A percentile compares a stretch with the other conserved stretches of the same genome.
phyloP scores from a whole-genome alignment of 2,329 filamentous ascomycete genomes.

The Alternaria ethzedia region DNA sequence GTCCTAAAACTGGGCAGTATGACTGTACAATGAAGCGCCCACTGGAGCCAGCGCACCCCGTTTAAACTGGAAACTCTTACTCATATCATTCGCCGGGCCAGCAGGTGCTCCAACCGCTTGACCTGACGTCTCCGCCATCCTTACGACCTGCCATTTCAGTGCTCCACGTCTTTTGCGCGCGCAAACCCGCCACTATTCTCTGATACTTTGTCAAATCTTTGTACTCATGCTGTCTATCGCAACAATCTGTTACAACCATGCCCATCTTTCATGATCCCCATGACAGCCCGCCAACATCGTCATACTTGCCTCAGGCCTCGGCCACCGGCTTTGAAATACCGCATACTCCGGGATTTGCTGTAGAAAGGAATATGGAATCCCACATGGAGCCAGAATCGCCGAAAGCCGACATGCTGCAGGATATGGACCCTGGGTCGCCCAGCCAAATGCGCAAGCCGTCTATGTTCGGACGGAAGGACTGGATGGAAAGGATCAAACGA shows the following conservation, averaged over 20 bases:
- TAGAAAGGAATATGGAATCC: conserved; percentile 13
- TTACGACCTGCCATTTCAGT: conserved; percentile 28
- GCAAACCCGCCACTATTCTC: conserved; percentile 14
- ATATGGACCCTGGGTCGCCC: conserved; percentile 23
- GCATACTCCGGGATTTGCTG: conserved; percentile 14
- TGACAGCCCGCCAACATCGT: conserved; percentile 33
- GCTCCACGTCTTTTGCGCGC: conserved; percentile 19
- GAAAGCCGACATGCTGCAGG: conserved; percentile 3
- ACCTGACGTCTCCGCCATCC: conserved; percentile 33
- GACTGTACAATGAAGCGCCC: conserved; percentile 26
- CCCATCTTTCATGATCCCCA: conserved; percentile 50
- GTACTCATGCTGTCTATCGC: conserved; percentile 35
- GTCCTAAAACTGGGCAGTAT: conserved; percentile 24
- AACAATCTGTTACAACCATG: conserved; percentile 35
- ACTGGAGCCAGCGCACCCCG: conserved; percentile 46
- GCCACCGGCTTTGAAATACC: conserved; percentile 22
- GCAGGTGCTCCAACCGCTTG: conserved; percentile 41
- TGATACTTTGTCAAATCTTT: conserved; percentile 3
- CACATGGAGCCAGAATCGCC: conserved; percentile 11
- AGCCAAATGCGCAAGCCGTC: conserved; percentile 31
- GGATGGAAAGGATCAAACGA: conserved; percentile 85
- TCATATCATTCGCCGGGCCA: conserved; percentile 38
- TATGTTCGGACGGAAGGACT: conserved; percentile 68
- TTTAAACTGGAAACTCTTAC: conserved; percentile 35
- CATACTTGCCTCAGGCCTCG: conserved; percentile 23